phyloP scores from a whole-genome alignment of 345 rosid genomes.

The Brassica juncea region DNA sequence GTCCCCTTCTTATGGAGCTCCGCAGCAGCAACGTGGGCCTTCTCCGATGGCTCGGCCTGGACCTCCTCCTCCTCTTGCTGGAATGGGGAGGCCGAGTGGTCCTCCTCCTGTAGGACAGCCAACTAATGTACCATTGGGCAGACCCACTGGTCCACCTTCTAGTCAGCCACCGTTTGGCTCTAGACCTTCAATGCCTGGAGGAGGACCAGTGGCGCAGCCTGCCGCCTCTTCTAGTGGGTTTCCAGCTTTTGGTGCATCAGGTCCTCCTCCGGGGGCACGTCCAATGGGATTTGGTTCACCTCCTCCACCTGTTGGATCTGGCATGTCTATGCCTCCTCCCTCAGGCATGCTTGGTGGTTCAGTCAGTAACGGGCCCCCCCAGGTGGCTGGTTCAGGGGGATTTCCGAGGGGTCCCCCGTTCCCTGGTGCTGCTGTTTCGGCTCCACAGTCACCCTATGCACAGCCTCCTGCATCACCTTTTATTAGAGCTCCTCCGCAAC shows the following conservation, averaged over 20 bases:
- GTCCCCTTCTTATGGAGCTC: slow-evolving; percentile 51
- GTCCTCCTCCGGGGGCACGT: slow-evolving; percentile 53
- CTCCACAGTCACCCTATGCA: slow-evolving; percentile 50
- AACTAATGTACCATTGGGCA: slow-evolving; percentile 42
- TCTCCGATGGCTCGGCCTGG: slow-evolving; percentile 57
- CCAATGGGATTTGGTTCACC: slow-evolving; percentile 52
- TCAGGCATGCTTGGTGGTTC: slow-evolving; percentile 41
- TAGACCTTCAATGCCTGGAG: slow-evolving; percentile 53
- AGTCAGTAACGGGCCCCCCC: slow-evolving; percentile 53
- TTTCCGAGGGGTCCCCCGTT: slow-evolving; percentile 46
- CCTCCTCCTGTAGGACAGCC: slow-evolving; percentile 61
- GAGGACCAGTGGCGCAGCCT: slow-evolving; percentile 27
- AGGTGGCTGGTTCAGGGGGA: slow-evolving; percentile 41
- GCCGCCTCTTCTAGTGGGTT: slow-evolving; percentile 38
- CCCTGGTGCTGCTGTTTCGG: slow-evolving; percentile 44
- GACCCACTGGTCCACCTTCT: slow-evolving; percentile 65
- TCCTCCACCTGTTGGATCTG: slow-evolving; percentile 43
- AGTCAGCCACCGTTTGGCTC: slow-evolving; percentile 61
- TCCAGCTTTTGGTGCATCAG: slow-evolving; percentile 43
- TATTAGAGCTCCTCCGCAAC: slow-evolving; percentile 51
- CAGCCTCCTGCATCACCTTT: slow-evolving; percentile 52
- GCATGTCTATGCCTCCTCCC: slow-evolving; percentile 47
- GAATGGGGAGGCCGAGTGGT: slow-evolving; percentile 62
- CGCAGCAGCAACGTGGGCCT: slow-evolving; percentile 52
- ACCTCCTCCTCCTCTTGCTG: slow-evolving; percentile 48